A percentile compares a stretch with the other conserved stretches of the same genome.
phyloP scores from a whole-genome alignment of 2,329 filamentous ascomycete species.

The Neophaeococcomyces mojaviensis region DNA sequence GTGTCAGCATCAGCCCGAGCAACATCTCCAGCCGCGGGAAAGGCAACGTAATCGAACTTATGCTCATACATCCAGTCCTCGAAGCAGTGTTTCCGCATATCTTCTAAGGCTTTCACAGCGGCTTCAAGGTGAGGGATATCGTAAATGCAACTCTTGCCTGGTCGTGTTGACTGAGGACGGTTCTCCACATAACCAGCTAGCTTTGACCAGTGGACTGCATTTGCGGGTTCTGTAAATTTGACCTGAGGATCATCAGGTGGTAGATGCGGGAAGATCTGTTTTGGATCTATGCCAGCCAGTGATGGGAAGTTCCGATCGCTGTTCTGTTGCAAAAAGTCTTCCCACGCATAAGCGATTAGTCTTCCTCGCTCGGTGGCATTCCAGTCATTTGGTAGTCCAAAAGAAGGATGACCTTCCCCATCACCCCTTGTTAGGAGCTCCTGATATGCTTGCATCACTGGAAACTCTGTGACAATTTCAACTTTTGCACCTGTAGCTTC shows the following conservation, averaged over 20 bases:
- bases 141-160: slow-evolving; percentile 9
- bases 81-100: slow-evolving; percentile 11
- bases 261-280: slow-evolving; percentile 34
- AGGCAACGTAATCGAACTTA: slow-evolving; percentile 37
- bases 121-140: slow-evolving; percentile 7
- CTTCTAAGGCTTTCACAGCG: slow-evolving; percentile 11
- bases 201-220: slow-evolving; percentile 13
- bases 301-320: slow-evolving; percentile 32
- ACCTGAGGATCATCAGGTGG: slow-evolving; percentile 13
- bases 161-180: not conserved
- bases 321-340: slow-evolving; percentile 43
- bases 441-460: slow-evolving; percentile 28
- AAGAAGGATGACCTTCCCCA: slow-evolving; percentile 30
- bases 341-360: slow-evolving; percentile 47
- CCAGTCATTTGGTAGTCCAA: slow-evolving; percentile 39
- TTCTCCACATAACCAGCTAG: slow-evolving; percentile 8
- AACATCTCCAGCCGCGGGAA: slow-evolving; percentile 45
- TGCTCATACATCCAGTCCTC: slow-evolving; percentile 42
- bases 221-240: slow-evolving; percentile 11
- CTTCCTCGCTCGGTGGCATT: slow-evolving; percentile 40
- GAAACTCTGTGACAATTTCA: slow-evolving; percentile 27
- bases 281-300: slow-evolving; percentile 35
- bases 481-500: slow-evolving; percentile 29
- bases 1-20: slow-evolving; percentile 40
- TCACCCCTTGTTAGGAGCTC: slow-evolving; percentile 11